Evolutionary conservation across 1,139 yeast genomes (phyloP).

Genomic region (Debaryomyces nepalensis): DNA sequence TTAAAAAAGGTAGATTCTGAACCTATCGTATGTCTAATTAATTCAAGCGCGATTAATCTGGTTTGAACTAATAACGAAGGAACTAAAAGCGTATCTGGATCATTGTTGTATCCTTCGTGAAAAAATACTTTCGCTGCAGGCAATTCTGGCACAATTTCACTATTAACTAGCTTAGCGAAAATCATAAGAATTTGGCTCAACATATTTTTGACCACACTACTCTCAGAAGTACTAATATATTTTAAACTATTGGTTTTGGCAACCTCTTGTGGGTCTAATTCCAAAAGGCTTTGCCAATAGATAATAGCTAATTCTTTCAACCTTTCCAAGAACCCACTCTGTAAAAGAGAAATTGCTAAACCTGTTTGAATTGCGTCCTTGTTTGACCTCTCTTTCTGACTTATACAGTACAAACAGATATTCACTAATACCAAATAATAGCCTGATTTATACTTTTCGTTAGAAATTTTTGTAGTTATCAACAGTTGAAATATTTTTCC

Average conservation of each 20-base stretch:
- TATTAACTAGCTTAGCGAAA: slow-evolving; percentile 42
- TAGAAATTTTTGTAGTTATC: slow-evolving; percentile 28
- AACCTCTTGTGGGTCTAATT: slow-evolving; percentile 26
- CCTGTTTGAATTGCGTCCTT: slow-evolving; percentile 44
- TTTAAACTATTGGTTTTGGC: slow-evolving; percentile 37
- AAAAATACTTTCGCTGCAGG: slow-evolving; percentile 33
- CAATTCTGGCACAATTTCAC: slow-evolving; percentile 27
- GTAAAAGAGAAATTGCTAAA: slow-evolving; percentile 52
- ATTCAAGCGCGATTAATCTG: slow-evolving; percentile 41
- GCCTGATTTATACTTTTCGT: slow-evolving; percentile 24
- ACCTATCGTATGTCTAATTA: slow-evolving; percentile 36
- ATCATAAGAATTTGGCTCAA: slow-evolving; percentile 46
- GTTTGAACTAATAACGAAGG: slow-evolving; percentile 46
- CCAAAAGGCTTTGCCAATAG: slow-evolving; percentile 27
- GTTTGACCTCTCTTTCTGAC: slow-evolving; percentile 34
- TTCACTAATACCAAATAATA: slow-evolving; percentile 38
- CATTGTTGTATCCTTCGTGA: slow-evolving; percentile 27
- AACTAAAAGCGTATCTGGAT: slow-evolving; percentile 26
- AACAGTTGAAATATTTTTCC: slow-evolving; percentile 35
- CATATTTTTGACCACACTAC: slow-evolving; percentile 45
- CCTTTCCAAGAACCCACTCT: slow-evolving; percentile 45
- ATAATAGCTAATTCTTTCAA: slow-evolving; percentile 29
- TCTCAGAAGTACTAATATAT: slow-evolving; percentile 40
- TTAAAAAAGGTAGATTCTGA: slow-evolving; percentile 19
- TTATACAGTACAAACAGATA: slow-evolving; percentile 30